These are phyloP conservation scores for Aspergillus sp. DNA, from an alignment of 2,329 filamentous ascomycete species.

Conservation along the genomic window DNA sequence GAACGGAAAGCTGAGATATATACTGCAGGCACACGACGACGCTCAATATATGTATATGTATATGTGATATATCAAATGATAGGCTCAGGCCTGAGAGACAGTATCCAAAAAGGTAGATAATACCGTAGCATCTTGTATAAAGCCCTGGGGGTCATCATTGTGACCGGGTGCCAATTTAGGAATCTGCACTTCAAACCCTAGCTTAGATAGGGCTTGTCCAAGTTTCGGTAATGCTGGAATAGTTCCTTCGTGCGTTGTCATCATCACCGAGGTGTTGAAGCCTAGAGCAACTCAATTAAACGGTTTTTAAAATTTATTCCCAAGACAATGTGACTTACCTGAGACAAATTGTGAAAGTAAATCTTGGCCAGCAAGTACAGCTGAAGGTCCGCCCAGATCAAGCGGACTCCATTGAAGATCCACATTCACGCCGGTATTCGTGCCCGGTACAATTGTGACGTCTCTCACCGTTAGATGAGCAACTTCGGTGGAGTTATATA, in stretches of 20 bases:
- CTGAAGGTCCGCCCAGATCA: constrained; percentile 60
- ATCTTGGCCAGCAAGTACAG: constrained; percentile 63
- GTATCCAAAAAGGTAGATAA: constrained; percentile 26
- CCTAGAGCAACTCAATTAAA: constrained; percentile 43
- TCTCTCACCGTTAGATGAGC: constrained; percentile 71
- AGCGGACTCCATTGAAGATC: constrained; percentile 73
- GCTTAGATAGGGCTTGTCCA: constrained; percentile 68
- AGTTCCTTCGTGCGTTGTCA: constrained; percentile 69
- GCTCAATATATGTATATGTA: constrained; percentile 10
- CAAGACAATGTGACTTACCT: constrained; percentile 45
- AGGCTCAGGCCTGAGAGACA: constrained; percentile 11
- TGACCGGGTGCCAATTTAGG: constrained; percentile 59
- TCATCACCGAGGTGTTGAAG: constrained; percentile 75
- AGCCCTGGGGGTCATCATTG: constrained; percentile 56
- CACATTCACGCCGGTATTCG: constrained; percentile 69
- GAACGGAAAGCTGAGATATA: constrained; percentile 25
- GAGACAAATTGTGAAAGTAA: constrained; percentile 85
- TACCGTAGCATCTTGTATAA: constrained; percentile 78
- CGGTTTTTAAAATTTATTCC: background rate
- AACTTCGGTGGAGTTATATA: constrained; percentile 71
- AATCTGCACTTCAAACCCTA: constrained; percentile 70
- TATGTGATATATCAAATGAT: constrained; percentile 2
- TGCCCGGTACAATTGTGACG: constrained; percentile 64
- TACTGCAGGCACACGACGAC: constrained; percentile 7
- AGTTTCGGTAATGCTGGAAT: constrained; percentile 73